Evolutionary conservation across 768 basidiomycete species (phyloP).

Genomic region (Boletellus sp.): DNA sequence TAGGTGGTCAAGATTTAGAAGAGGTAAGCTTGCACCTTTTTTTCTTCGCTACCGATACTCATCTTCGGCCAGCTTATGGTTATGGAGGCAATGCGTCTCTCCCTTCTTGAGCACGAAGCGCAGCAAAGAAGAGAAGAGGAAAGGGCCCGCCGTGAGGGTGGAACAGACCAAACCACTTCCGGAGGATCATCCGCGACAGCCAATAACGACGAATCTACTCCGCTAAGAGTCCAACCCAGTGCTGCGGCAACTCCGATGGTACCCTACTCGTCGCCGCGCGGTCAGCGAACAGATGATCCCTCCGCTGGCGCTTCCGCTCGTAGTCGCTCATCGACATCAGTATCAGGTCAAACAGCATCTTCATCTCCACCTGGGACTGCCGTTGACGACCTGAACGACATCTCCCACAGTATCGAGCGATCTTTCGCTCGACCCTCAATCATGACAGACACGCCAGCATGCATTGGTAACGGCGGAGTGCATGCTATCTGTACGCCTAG

Average conservation of each 20-base stretch:
- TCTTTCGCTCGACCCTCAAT: conserved; percentile 12
- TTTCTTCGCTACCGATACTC: conserved; percentile 11
- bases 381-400: conserved; percentile 28
- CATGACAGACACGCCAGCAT: conserved; percentile 12
- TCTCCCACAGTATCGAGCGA: conserved; percentile 27
- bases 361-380: conserved; percentile 25
- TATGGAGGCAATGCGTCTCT: conserved; percentile 98
- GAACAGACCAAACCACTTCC: conserved; percentile 34
- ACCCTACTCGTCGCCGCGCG: conserved; percentile 2
- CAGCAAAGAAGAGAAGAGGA: conserved; percentile 79
- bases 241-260: conserved; percentile 3
- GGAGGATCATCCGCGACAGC: conserved; percentile 15
- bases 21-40: conserved; percentile 57
- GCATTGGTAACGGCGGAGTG: conserved; percentile 10
- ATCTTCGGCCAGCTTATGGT: conserved; percentile 74
- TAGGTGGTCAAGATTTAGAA: conserved; percentile 87
- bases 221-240: conserved; percentile 2
- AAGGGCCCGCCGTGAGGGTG: conserved; percentile 51
- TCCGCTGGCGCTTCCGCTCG: conserved; percentile 9
- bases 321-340: conserved; percentile 30
- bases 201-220: conserved; percentile 3
- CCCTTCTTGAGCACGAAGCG: conserved; percentile 91
- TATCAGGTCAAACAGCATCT: conserved; percentile 34
- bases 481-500: conserved; percentile 5
- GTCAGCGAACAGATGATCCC: conserved; percentile 10